Percentiles rank a stretch among this genome's conserved stretches.
These are phyloP conservation scores for Schoenoplectus triqueter DNA, from an alignment of 202 grass and related monocot species.

Conservation along the genomic window DNA sequence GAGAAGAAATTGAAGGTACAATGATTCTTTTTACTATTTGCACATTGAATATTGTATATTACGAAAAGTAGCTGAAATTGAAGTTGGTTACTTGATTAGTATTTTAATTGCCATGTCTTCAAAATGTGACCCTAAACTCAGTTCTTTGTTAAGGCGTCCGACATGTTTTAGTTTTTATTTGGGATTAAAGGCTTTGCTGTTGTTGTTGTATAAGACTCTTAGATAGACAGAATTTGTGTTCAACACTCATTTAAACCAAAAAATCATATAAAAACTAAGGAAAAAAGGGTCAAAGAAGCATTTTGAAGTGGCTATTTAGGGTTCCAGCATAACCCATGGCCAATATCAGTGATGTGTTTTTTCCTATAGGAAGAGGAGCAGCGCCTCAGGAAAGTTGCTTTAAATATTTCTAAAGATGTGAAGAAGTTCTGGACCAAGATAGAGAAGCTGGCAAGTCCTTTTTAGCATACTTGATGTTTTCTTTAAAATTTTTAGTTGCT, in stretches of 20 bases:
- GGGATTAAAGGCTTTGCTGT: not conserved
- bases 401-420: slow-evolving; percentile 99
- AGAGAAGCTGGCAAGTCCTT: slow-evolving; percentile 84
- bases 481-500: slow-evolving; percentile 9
- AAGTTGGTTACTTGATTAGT: slow-evolving; percentile 33
- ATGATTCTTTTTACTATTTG: slow-evolving; percentile 3
- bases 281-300: slow-evolving; percentile 3
- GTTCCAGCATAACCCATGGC: not conserved
- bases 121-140: not conserved
- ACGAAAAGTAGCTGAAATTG: slow-evolving; percentile 23
- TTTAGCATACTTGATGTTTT: slow-evolving; percentile 21
- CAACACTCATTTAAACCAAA: not conserved
- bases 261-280: not conserved
- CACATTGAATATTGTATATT: slow-evolving; percentile 19
- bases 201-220: not conserved
- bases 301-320: not conserved
- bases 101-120: slow-evolving; percentile 34
- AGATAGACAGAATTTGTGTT: not conserved
- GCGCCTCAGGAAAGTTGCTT: slow-evolving; percentile 84
- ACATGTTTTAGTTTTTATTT: not conserved
- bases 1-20: slow-evolving; percentile 94
- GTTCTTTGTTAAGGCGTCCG: slow-evolving; percentile 4
- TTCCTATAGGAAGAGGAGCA: slow-evolving; percentile 80
- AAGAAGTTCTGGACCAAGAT: slow-evolving; percentile 99
- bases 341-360: slow-evolving; percentile 4